phyloP scores from a whole-genome alignment of 371 early-diverging fungal species.

The Mucor circinelloides region DNA sequence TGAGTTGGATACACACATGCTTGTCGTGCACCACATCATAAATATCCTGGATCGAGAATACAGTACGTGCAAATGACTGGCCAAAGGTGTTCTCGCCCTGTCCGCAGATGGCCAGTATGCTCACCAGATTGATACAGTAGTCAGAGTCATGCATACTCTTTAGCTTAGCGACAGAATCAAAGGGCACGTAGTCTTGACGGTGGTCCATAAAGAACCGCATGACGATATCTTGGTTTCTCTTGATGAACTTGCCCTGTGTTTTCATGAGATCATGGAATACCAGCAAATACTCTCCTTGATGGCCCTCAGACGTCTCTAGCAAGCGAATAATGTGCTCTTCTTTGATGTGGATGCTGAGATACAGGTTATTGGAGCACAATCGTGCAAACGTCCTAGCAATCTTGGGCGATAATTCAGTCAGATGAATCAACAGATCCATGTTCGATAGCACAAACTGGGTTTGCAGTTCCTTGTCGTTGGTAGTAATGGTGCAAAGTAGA shows the following conservation, averaged over 20 bases:
- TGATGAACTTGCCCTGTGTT: slow-evolving; percentile 48
- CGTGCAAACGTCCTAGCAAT: slow-evolving; percentile 20
- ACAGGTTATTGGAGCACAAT: slow-evolving; percentile 40
- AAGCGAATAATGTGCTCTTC: slow-evolving; percentile 49
- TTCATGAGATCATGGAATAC: slow-evolving; percentile 45
- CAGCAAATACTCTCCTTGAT: slow-evolving; percentile 40
- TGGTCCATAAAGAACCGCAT: slow-evolving; percentile 50
- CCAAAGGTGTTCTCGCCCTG: slow-evolving; percentile 57
- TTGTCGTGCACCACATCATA: slow-evolving; percentile 17
- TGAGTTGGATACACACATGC: slow-evolving; percentile 11
- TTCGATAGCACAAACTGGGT: slow-evolving; percentile 36
- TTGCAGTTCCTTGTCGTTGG: slow-evolving; percentile 15
- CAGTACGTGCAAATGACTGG: slow-evolving; percentile 50
- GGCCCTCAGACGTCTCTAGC: slow-evolving; percentile 41
- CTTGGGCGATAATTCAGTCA: slow-evolving; percentile 19
- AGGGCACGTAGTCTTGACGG: slow-evolving; percentile 40
- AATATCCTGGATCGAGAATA: slow-evolving; percentile 35
- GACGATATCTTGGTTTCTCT: slow-evolving; percentile 47
- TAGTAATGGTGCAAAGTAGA: neutral
- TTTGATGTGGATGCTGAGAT: slow-evolving; percentile 38
- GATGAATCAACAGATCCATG: slow-evolving; percentile 50
- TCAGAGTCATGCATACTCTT: slow-evolving; percentile 24
- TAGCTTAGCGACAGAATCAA: slow-evolving; percentile 18
- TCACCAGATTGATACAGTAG: slow-evolving; percentile 46
- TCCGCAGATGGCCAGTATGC: slow-evolving; percentile 47